Conservation (phyloP, 164 flowering plant species). For the Chimonanthus praecox region DNA sequence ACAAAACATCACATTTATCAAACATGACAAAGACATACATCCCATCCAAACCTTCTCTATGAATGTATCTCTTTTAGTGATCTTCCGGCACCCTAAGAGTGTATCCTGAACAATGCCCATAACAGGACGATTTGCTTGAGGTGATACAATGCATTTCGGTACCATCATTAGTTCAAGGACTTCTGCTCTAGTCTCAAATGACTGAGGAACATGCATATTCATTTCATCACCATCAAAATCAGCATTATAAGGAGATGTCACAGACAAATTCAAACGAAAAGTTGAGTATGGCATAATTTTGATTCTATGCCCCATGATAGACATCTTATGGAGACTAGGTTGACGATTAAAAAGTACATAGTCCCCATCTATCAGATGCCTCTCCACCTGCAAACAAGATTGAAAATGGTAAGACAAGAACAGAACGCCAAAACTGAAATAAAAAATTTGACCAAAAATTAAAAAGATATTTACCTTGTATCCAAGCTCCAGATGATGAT, state of each 20-base stretch:
- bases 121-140: conserved; percentile 93
- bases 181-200: conserved; percentile 99
- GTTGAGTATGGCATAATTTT: conserved; percentile 99
- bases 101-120: conserved; percentile 99
- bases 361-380: conserved; percentile 95
- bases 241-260: conserved; percentile 98
- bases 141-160: conserved; percentile 97
- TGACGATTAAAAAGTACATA: conserved; percentile 94
- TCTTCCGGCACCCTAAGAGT: conserved; percentile 91
- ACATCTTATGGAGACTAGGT: conserved; percentile 99
- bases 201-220: conserved; percentile 99
- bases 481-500: conserved; percentile 96
- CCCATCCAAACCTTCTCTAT: conserved; percentile 68
- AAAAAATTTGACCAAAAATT: background rate
- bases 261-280: conserved; percentile 88
- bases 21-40: background rate
- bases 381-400: conserved; percentile 68
- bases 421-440: background rate
- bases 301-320: conserved; percentile 98
- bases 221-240: conserved; percentile 99
- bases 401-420: background rate
- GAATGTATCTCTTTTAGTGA: conserved; percentile 94
- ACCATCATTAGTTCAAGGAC: conserved; percentile 99
- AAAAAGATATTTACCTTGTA: conserved; percentile 57
- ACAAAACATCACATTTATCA: background rate